These are phyloP conservation scores for Chrysoporthe austroafricana DNA, from an alignment of 2,329 filamentous ascomycete genomes.

Conservation along the genomic window DNA sequence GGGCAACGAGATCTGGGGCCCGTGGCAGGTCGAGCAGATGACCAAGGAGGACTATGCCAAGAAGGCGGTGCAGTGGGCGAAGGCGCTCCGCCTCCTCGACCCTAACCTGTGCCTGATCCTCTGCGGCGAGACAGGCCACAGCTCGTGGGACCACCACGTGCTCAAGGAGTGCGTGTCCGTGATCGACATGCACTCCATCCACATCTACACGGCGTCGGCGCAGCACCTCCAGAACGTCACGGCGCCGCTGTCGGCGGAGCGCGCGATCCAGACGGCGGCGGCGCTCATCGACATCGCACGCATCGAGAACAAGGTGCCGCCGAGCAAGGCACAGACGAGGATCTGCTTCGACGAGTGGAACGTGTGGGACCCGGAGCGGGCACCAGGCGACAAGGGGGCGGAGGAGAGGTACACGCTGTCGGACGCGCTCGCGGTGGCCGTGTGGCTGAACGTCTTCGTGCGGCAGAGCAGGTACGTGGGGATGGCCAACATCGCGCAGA, in stretches of 20 bases:
- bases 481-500: conserved; percentile 81
- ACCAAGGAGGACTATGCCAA: conserved; percentile 72
- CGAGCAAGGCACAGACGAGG: conserved; percentile 62
- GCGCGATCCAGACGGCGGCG: conserved; percentile 72
- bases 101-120: conserved; percentile 71
- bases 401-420: conserved; percentile 77
- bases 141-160: conserved; percentile 74
- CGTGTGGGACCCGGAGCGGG: conserved; percentile 75
- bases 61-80: conserved; percentile 72
- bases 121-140: conserved; percentile 72
- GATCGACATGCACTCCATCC: conserved; percentile 82
- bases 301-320: conserved; percentile 67
- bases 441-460: conserved; percentile 78
- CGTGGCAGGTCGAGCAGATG: conserved; percentile 70
- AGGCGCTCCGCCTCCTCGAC: conserved; percentile 72
- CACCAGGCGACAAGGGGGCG: conserved; percentile 71
- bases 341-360: conserved; percentile 90
- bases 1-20: conserved; percentile 74
- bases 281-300: conserved; percentile 73
- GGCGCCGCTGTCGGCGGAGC: conserved; percentile 71
- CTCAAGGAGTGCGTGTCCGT: conserved; percentile 69
- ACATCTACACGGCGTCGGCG: conserved; percentile 71
- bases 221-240: conserved; percentile 55
- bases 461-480: conserved; percentile 71
- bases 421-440: conserved; percentile 73